phyloP scores from a whole-genome alignment of 106 monocot species.

The Dioscorea zingiberensis region DNA sequence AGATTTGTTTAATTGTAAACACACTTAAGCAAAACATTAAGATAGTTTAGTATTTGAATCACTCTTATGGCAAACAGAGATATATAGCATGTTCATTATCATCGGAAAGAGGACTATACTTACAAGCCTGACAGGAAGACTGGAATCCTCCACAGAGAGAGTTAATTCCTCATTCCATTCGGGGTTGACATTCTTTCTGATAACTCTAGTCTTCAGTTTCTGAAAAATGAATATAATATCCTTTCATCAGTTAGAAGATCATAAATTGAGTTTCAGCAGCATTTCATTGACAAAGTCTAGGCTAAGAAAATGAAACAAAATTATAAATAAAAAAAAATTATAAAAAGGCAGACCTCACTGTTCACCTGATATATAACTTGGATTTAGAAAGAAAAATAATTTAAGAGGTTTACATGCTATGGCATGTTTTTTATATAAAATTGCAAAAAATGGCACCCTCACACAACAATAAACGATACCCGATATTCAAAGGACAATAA shows the following conservation, averaged over 20 bases:
- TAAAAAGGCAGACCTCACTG: neutral
- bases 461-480: too few species aligned
- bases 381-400: too few species aligned
- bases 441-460: too few species aligned
- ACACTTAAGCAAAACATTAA: neutral
- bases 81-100: neutral
- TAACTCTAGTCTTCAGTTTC: constrained; percentile 33
- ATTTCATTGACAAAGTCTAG: too few species aligned
- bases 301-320: too few species aligned
- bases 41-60: neutral
- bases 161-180: constrained; percentile 44
- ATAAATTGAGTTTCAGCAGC: too few species aligned
- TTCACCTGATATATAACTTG: neutral
- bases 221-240: constrained; percentile 1
- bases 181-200: constrained; percentile 31
- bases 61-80: neutral
- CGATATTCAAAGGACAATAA: too few species aligned
- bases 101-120: neutral
- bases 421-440: too few species aligned
- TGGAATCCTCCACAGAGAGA: constrained; percentile 20
- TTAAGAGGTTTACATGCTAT: too few species aligned
- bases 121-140: constrained; percentile 25
- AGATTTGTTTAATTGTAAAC: neutral
- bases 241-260: neutral
- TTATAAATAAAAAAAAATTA: neutral